Base-by-base conservation (phyloP, 2,329 filamentous ascomycete genomes). In the Fusarium sp. region DNA sequence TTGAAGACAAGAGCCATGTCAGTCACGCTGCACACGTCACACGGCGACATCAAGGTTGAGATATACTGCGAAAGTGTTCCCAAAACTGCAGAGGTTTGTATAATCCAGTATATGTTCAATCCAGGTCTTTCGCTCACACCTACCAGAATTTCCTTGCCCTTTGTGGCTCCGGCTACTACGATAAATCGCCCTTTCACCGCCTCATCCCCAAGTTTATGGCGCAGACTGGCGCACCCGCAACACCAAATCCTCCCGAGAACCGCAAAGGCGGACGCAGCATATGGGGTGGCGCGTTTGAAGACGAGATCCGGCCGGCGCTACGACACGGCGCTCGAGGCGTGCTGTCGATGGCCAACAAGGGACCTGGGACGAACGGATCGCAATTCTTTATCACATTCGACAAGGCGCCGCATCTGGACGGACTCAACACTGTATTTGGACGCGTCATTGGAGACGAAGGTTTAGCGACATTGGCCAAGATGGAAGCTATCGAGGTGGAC, bases 41-140 rank as follows among this genome's bases (percentile, higher is more conserved):
- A 92, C 58, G 96, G 96, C 80, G 92, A 96, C 83, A 88, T 99
- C 80, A 99, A 98, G 84, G 89, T 98, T 77, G 96, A 98, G 82
- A 86, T 99, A 74, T 98, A 98, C 84, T 98, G 95, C 85, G 94
- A 98, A 81, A 92, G 93, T 76, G 94, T 97, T 36, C 96, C 96
- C 70, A 95, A 95, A 81, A 97, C 96, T 1, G 92, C 94, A 71
- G 93, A 97, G 84, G 92, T 92, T 84, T 62, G 84, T 75, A 27
- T 65, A 25, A 46, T 42, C 39, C 17, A 38, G 61, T 31, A 54
- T 33, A 41, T 27, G n/a, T 14, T 31, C 22, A 33, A 18, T 15
- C 11, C 25, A 36, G 31, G 39, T 49, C 69, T n/a, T 49, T 31
- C 27, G 57, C 65, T 76, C 64, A 76, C 54, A 25, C 29, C 22